A percentile compares a stretch with the other conserved stretches of the same genome.
Evolutionary conservation across 2,329 filamentous ascomycete species (phyloP).

Genomic region (Nemania diffusa): DNA sequence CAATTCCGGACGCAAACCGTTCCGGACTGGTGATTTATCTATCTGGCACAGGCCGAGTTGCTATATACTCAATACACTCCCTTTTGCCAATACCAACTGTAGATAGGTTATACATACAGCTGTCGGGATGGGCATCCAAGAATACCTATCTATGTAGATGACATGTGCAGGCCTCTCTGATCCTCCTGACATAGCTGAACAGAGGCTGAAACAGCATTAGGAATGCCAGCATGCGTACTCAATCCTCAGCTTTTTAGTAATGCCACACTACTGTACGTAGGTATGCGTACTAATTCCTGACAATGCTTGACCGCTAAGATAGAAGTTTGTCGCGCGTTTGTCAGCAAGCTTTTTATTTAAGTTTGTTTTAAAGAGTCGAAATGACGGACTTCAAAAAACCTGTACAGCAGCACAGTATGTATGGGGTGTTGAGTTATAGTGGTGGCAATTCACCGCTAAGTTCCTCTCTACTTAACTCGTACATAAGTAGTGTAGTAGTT

Average conservation of each 20-base stretch:
- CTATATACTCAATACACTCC: neutral
- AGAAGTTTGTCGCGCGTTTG: neutral
- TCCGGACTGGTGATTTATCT: constrained; percentile 14
- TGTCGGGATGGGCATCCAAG: neutral
- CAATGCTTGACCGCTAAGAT: constrained; percentile 4
- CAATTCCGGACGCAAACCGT: constrained; percentile 1
- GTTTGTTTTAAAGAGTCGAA: no score
- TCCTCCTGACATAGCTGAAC: constrained; percentile 9
- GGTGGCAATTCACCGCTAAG: constrained; percentile 9
- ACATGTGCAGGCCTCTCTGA: neutral
- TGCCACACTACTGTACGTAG: constrained; percentile 8
- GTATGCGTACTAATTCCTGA: neutral
- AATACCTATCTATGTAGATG: no score
- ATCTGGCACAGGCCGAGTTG: constrained; percentile 25
- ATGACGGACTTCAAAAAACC: no score
- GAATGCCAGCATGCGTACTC: constrained; percentile 8
- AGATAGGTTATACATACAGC: neutral
- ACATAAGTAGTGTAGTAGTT: constrained; percentile 15
- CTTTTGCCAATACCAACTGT: no score
- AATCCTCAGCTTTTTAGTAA: constrained; percentile 13
- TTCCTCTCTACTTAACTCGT: no score
- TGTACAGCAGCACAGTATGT: no score
- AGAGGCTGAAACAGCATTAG: constrained; percentile 9
- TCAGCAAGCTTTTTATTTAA: constrained; percentile 9
- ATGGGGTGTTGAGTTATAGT: no score